A percentile compares a stretch with the other conserved stretches of the same genome.
Evolutionary conservation across 2,329 filamentous ascomycete genomes (phyloP).

Genomic region (Paecilomyces niveus): DNA sequence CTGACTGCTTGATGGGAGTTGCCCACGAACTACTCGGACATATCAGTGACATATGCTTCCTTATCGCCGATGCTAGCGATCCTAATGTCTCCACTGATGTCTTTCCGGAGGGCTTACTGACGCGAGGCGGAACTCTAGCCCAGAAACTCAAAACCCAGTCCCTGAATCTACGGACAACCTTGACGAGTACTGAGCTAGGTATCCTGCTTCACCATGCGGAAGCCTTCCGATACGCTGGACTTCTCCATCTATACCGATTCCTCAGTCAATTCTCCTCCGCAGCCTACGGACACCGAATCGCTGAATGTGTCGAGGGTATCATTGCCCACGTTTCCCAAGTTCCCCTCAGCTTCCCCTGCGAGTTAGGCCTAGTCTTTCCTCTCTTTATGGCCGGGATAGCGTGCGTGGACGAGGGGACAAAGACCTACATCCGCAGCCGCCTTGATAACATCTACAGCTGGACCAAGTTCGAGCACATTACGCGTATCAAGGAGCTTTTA

Average conservation of each 20-base stretch:
- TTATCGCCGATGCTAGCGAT: slow-evolving; percentile 7
- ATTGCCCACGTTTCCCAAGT: slow-evolving; percentile 5
- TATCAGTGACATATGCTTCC: slow-evolving; percentile 8
- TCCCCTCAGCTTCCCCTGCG: slow-evolving; percentile 4
- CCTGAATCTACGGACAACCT: not conserved
- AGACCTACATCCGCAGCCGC: slow-evolving; percentile 3
- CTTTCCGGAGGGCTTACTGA: not conserved
- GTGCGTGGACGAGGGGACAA: slow-evolving; percentile 1
- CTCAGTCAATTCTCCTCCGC: not conserved
- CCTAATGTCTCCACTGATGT: not conserved
- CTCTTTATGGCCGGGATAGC: slow-evolving; percentile 7
- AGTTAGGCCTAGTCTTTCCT: slow-evolving; percentile 6
- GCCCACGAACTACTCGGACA: slow-evolving; percentile 7
- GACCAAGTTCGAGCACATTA: slow-evolving; percentile 6
- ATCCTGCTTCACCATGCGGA: slow-evolving; percentile 8
- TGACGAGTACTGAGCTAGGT: not conserved
- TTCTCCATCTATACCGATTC: slow-evolving; percentile 7
- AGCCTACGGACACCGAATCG: slow-evolving; percentile 1
- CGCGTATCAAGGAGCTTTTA: slow-evolving; percentile 4
- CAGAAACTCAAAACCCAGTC: slow-evolving; percentile 4
- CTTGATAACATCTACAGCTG: slow-evolving; percentile 5
- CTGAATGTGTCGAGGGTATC: slow-evolving; percentile 4
- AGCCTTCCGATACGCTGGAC: slow-evolving; percentile 8
- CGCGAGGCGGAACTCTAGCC: slow-evolving; percentile 1
- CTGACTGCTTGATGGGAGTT: slow-evolving; percentile 9